Percentiles rank a stretch among this genome's conserved stretches.
Evolutionary conservation across 768 basidiomycete genomes (phyloP).

Genomic region (Pleurotus pulmonarius): DNA sequence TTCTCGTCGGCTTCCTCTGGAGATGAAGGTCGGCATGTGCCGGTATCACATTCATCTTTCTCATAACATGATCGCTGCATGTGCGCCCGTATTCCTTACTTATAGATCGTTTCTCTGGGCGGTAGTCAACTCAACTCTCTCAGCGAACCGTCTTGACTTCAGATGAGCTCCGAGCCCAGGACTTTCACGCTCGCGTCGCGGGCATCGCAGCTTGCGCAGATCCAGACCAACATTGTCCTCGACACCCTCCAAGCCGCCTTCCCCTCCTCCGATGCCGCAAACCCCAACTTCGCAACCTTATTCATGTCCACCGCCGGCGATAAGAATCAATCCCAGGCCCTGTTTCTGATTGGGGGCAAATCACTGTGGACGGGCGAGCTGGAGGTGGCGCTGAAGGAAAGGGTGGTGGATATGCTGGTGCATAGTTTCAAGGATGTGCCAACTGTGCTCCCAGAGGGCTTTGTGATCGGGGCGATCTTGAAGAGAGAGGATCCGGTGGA

Average conservation of each 20-base stretch:
- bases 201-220: slow-evolving; percentile 81
- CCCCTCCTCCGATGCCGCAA: slow-evolving; percentile 34
- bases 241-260: slow-evolving; percentile 55
- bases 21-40: not conserved
- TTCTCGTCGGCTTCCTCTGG: not conserved
- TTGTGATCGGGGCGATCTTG: slow-evolving; percentile 79
- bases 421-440: slow-evolving; percentile 95
- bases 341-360: slow-evolving; percentile 90
- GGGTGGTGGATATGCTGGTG: slow-evolving; percentile 84
- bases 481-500: slow-evolving; percentile 89
- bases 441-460: slow-evolving; percentile 80
- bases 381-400: slow-evolving; percentile 74
- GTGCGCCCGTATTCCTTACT: not conserved
- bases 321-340: slow-evolving; percentile 81
- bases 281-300: slow-evolving; percentile 37
- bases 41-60: slow-evolving; percentile 1
- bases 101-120: too few species aligned
- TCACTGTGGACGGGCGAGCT: slow-evolving; percentile 96
- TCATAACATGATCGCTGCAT: not conserved
- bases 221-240: slow-evolving; percentile 83
- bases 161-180: slow-evolving; percentile 24
- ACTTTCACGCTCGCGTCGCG: slow-evolving; percentile 80
- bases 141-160: not conserved
- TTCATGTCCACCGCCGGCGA: slow-evolving; percentile 75
- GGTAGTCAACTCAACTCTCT: not conserved